Conservation (phyloP, 495 filamentous ascomycete genomes). For the Talaromyces trachyspermus region DNA sequence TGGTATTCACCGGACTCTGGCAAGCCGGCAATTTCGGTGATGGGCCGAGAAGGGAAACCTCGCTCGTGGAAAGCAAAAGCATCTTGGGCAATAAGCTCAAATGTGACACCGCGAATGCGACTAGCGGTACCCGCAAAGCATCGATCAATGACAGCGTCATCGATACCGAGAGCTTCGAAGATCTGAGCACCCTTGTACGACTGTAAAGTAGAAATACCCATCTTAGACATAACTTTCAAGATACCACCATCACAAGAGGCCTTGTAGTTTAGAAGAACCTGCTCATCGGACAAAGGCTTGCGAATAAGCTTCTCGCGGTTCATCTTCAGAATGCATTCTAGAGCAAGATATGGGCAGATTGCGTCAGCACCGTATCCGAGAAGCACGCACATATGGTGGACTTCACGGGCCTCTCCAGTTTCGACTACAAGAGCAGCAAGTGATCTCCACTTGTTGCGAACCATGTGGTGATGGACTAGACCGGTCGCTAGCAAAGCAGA, state of each 20-base stretch:
- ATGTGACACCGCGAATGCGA: slow-evolving; percentile 92
- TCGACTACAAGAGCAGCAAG: slow-evolving; percentile 84
- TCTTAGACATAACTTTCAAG: slow-evolving; percentile 99
- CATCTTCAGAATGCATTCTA: slow-evolving; percentile 99
- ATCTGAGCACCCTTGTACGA: slow-evolving; percentile 99
- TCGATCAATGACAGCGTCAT: slow-evolving; percentile 89
- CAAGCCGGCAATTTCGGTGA: slow-evolving; percentile 73
- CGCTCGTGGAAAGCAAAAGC: slow-evolving; percentile 96
- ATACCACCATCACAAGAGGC: slow-evolving; percentile 97
- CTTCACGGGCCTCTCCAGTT: slow-evolving; percentile 94
- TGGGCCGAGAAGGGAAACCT: slow-evolving; percentile 79
- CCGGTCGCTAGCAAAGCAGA: slow-evolving; percentile 87
- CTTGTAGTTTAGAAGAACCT: slow-evolving; percentile 93
- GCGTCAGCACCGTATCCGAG: slow-evolving; percentile 95
- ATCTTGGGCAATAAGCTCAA: slow-evolving; percentile 92
- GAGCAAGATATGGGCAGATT: slow-evolving; percentile 92
- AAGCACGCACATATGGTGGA: slow-evolving; percentile 97
- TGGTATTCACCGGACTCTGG: slow-evolving; percentile 97
- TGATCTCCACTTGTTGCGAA: slow-evolving; percentile 93
- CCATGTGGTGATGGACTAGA: slow-evolving; percentile 95
- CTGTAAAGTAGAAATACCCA: slow-evolving; percentile 97
- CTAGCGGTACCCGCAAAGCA: slow-evolving; percentile 96
- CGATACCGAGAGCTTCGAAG: slow-evolving; percentile 96
- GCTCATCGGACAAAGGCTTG: slow-evolving; percentile 76
- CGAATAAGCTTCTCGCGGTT: slow-evolving; percentile 92